Percentiles rank a stretch among this genome's conserved stretches.
phyloP scores from a whole-genome alignment of 2,329 filamentous ascomycete species.

The Pseudogymnoascus sp. region DNA sequence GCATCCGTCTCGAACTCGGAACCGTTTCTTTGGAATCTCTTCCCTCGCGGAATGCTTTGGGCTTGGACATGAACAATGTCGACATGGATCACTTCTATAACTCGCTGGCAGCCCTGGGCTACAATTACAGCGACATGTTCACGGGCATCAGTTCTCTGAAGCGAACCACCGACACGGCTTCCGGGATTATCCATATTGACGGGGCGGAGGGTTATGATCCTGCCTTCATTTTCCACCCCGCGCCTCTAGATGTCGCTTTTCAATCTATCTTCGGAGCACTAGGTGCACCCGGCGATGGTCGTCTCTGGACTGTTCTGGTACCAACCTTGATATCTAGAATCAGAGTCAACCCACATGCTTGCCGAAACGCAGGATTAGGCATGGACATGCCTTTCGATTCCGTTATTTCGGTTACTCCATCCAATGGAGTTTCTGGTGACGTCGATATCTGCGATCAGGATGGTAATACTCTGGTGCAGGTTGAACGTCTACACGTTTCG shows the following conservation, averaged over 20 bases:
- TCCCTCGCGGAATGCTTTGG: not conserved
- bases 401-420: not conserved
- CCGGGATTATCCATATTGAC: not conserved
- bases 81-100: not conserved
- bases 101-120: not conserved
- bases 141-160: conserved; percentile 13
- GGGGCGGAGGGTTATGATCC: not conserved
- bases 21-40: not conserved
- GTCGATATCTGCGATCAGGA: conserved; percentile 11
- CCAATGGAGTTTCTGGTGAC: conserved; percentile 10
- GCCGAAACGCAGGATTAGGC: not conserved
- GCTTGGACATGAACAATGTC: not conserved
- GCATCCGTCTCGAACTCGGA: not conserved
- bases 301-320: conserved; percentile 21
- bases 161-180: conserved; percentile 15
- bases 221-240: not conserved
- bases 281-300: conserved; percentile 20
- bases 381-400: not conserved
- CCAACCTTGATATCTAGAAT: conserved; percentile 22
- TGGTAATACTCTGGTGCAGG: conserved; percentile 13
- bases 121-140: conserved; percentile 2
- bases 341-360: conserved; percentile 20
- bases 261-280: conserved; percentile 33
- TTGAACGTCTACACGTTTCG: conserved; percentile 10
- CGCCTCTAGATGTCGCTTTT: conserved; percentile 13